A percentile compares a stretch with the other conserved stretches of the same genome.
These are phyloP conservation scores for Pleurotus sapidus DNA, from an alignment of 768 basidiomycete genomes.

Conservation along the genomic window DNA sequence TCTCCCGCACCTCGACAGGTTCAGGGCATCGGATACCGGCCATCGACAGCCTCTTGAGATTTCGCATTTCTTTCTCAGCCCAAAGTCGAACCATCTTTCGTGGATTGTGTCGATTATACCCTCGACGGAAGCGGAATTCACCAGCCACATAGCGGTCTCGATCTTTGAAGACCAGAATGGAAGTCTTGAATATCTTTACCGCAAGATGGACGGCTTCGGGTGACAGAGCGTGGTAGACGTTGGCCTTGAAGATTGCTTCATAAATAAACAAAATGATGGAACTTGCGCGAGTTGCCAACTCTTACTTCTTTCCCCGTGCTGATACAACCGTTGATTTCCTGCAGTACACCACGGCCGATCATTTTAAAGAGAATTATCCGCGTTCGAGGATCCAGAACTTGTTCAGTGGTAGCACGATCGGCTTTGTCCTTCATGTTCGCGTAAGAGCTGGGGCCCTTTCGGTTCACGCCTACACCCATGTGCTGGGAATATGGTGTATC, in stretches of 20 bases:
- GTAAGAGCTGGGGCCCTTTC: conserved; percentile 87
- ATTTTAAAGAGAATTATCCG: conserved; percentile 93
- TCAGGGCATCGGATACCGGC: conserved; percentile 87
- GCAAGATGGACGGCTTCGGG: conserved; percentile 65
- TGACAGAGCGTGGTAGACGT: conserved; percentile 89
- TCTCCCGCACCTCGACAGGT: conserved; percentile 91
- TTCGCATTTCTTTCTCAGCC: conserved; percentile 99
- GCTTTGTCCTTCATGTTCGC: conserved; percentile 94
- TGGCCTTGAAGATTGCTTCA: conserved; percentile 56
- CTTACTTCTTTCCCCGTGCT: conserved; percentile 96
- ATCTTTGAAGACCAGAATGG: conserved; percentile 95
- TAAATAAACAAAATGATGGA: conserved; percentile 4
- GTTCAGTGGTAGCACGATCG: conserved; percentile 95
- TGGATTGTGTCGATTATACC: conserved; percentile 87
- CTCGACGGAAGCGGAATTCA: conserved; percentile 91
- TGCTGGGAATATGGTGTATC: conserved; percentile 59
- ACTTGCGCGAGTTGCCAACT: conserved; percentile 4
- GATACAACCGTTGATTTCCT: conserved; percentile 93
- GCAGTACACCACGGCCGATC: conserved; percentile 85
- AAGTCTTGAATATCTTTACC: conserved; percentile 98
- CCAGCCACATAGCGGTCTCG: conserved; percentile 96
- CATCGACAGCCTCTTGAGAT: conserved; percentile 78
- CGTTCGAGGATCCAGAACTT: conserved; percentile 96
- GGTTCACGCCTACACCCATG: conserved; percentile 74
- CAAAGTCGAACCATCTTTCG: conserved; percentile 98